These are phyloP conservation scores for Aurinia saxatilis DNA, from an alignment of 345 rosid genomes.

Conservation along the genomic window DNA sequence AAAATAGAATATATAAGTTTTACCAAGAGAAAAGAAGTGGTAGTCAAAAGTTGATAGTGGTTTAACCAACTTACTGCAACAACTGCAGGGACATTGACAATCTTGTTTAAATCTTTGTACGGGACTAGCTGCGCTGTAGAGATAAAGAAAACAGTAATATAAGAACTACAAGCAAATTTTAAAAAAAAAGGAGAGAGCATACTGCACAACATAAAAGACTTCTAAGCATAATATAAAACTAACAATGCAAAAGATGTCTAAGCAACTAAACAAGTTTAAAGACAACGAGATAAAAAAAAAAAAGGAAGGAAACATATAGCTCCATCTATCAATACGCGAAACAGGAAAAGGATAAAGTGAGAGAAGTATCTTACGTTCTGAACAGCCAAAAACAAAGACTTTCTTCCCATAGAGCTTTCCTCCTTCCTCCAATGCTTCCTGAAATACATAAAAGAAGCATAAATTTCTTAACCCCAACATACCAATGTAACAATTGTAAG, in stretches of 20 bases:
- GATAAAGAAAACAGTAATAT: neutral
- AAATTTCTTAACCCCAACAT: slow-evolving; percentile 2
- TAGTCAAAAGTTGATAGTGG: slow-evolving; percentile 1
- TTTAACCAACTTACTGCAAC: slow-evolving; percentile 67
- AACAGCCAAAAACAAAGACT: slow-evolving; percentile 78
- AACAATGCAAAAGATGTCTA: neutral
- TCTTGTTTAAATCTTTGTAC: slow-evolving; percentile 39
- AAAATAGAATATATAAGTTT: slow-evolving; percentile 7
- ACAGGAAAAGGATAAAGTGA: neutral
- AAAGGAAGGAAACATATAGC: neutral
- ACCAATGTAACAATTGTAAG: too few species aligned
- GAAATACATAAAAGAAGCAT: slow-evolving; percentile 21
- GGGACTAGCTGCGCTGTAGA: slow-evolving; percentile 88
- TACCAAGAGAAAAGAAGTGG: neutral
- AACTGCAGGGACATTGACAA: slow-evolving; percentile 62
- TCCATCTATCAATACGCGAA: neutral
- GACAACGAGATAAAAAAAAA: neutral
- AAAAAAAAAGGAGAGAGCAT: neutral
- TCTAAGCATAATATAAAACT: neutral
- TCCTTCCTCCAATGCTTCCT: slow-evolving; percentile 90
- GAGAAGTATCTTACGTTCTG: slow-evolving; percentile 72
- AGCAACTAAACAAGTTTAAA: neutral
- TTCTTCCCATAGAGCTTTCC: slow-evolving; percentile 64
- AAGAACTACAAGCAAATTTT: neutral
- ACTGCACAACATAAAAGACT: neutral